A percentile compares a stretch with the other conserved stretches of the same genome.
Evolutionary conservation across 495 filamentous ascomycete genomes (phyloP).

Genomic region (Hyaloscypha variabilis): DNA sequence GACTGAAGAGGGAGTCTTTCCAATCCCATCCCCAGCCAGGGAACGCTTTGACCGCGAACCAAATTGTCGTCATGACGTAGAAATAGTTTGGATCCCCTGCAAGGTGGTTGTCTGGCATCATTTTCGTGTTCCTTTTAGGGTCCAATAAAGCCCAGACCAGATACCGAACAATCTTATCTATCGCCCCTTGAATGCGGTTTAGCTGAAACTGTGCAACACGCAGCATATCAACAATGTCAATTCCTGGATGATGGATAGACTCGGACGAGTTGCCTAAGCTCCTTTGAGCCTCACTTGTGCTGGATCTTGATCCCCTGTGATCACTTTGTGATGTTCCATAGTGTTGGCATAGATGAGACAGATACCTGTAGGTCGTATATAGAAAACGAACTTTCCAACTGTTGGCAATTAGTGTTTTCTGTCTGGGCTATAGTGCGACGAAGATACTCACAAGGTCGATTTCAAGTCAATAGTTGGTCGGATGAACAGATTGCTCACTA

Average conservation of each 20-base stretch:
- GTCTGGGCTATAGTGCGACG: background rate
- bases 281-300: too few relatives aligned
- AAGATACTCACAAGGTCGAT: background rate
- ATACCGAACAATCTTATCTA: background rate
- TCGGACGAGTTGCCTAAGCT: too few relatives aligned
- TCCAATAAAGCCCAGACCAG: background rate
- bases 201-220: background rate
- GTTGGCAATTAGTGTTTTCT: background rate
- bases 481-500: background rate
- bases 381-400: conserved; percentile 19
- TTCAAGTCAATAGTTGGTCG: background rate
- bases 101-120: background rate
- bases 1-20: background rate
- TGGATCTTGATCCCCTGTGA: too few relatives aligned
- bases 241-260: too few relatives aligned
- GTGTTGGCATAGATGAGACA: background rate
- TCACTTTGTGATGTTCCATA: too few relatives aligned
- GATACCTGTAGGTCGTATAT: conserved; percentile 17
- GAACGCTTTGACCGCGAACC: background rate
- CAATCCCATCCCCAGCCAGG: background rate
- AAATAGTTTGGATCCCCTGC: background rate
- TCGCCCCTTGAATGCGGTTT: background rate
- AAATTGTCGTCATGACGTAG: background rate
- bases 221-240: too few relatives aligned
- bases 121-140: background rate